phyloP scores from a whole-genome alignment of 352 stramenopile species.

The Globisporangium rhizosaccharum region DNA sequence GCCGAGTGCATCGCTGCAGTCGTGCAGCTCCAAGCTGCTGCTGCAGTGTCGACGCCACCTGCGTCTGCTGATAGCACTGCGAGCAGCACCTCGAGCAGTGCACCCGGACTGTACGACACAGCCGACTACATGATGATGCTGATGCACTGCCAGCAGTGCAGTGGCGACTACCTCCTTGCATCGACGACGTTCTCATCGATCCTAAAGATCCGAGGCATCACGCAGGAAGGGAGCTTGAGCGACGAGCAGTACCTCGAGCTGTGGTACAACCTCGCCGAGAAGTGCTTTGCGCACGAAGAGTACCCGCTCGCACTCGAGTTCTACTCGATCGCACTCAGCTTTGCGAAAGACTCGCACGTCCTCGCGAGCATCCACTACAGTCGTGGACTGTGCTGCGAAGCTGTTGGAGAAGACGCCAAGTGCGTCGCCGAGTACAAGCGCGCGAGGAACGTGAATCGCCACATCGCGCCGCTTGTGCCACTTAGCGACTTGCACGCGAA shows the following conservation, averaged over 20 bases:
- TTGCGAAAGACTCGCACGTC: constrained; percentile 58
- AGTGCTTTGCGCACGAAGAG: constrained; percentile 65
- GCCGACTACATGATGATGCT: constrained; percentile 59
- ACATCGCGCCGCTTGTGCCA: constrained; percentile 36
- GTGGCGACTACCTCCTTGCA: constrained; percentile 48
- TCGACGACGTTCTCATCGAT: constrained; percentile 39
- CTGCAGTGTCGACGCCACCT: not conserved
- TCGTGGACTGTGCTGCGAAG: constrained; percentile 51
- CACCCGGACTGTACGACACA: constrained; percentile 23
- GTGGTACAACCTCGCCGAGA: constrained; percentile 48
- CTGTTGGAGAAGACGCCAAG: constrained; percentile 37
- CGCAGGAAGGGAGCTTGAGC: constrained; percentile 24
- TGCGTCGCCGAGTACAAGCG: constrained; percentile 65
- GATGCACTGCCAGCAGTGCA: constrained; percentile 58
- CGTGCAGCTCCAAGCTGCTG: constrained; percentile 17
- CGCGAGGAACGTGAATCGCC: constrained; percentile 55
- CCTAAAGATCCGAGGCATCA: constrained; percentile 24
- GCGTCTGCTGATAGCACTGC: not conserved
- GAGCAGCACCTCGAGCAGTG: too few relatives aligned
- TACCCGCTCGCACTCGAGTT: constrained; percentile 57
- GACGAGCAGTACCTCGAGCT: constrained; percentile 54
- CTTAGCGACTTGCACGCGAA: constrained; percentile 31
- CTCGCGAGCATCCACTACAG: constrained; percentile 50
- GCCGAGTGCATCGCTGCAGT: constrained; percentile 46
- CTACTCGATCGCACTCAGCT: constrained; percentile 49